phyloP scores from a whole-genome alignment of 2,329 filamentous ascomycete genomes.

The Aspergillus udagawae region DNA sequence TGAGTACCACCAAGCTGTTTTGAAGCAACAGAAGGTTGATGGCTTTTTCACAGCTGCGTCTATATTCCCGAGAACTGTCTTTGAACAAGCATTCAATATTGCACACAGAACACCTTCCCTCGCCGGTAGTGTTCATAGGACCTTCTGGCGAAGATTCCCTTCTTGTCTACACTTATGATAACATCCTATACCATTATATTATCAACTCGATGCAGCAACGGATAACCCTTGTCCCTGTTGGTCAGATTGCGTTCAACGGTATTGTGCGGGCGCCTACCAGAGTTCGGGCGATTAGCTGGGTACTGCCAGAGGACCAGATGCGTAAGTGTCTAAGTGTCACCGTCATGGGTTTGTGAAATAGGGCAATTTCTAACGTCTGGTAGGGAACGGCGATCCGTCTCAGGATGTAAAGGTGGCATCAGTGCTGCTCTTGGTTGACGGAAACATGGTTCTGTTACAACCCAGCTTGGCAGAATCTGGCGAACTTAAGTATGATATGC shows the following conservation, averaged over 20 bases:
- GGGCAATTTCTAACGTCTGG: slow-evolving; percentile 10
- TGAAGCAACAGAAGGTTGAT: slow-evolving; percentile 7
- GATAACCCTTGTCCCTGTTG: slow-evolving; percentile 82
- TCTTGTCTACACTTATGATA: slow-evolving; percentile 95
- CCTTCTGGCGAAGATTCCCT: slow-evolving; percentile 90
- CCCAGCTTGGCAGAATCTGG: slow-evolving; percentile 78
- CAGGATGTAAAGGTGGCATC: slow-evolving; percentile 92
- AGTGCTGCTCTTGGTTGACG: slow-evolving; percentile 93
- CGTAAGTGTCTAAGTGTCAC: slow-evolving; percentile 48
- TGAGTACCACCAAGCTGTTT: not conserved
- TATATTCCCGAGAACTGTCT: slow-evolving; percentile 82
- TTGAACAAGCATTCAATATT: slow-evolving; percentile 70
- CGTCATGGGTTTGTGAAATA: not conserved
- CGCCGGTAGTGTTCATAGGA: slow-evolving; percentile 84
- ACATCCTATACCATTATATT: slow-evolving; percentile 90
- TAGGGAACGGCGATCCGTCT: slow-evolving; percentile 82
- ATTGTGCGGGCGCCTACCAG: slow-evolving; percentile 91
- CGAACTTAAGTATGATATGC: slow-evolving; percentile 96
- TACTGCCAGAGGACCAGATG: slow-evolving; percentile 85
- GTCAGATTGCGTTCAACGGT: slow-evolving; percentile 94
- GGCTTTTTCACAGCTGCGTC: slow-evolving; percentile 56
- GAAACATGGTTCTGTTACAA: slow-evolving; percentile 87
- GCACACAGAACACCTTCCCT: slow-evolving; percentile 71
- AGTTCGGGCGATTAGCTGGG: slow-evolving; percentile 92
- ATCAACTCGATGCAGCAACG: slow-evolving; percentile 69